Conservation (phyloP, 257 asterid species). For the Pogostemon cablin region DNA sequence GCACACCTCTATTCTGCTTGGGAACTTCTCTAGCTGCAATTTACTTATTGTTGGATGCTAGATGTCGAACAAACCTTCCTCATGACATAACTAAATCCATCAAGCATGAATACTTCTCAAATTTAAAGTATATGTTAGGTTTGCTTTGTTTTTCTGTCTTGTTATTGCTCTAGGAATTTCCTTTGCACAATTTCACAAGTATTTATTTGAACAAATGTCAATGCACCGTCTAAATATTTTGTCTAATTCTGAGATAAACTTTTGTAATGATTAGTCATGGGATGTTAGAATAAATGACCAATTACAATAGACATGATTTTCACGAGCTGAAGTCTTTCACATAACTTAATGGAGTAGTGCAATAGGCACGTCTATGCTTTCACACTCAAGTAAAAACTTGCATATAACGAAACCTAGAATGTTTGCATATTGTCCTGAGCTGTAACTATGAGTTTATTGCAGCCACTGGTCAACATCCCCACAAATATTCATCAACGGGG, state of each 20-base stretch:
- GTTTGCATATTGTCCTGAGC: background rate
- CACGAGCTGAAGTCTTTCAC: background rate
- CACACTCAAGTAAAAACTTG: background rate
- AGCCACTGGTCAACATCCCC: slow-evolving; percentile 99
- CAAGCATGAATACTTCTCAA: background rate
- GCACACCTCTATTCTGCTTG: background rate
- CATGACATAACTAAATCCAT: too few relatives aligned
- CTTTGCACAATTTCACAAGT: background rate
- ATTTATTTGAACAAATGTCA: background rate
- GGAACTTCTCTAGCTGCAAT: background rate
- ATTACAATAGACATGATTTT: background rate
- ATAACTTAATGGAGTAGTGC: background rate
- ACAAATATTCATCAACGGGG: slow-evolving; percentile 89
- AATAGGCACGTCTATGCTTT: background rate
- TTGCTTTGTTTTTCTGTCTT: background rate
- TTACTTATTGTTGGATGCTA: background rate
- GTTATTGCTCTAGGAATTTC: background rate
- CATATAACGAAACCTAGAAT: background rate
- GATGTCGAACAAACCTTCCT: background rate
- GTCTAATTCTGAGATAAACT: too few relatives aligned
- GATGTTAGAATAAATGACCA: too few relatives aligned
- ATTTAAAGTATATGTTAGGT: background rate
- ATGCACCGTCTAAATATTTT: too few relatives aligned
- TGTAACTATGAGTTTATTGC: slow-evolving; percentile 32
- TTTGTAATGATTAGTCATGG: too few relatives aligned